These are phyloP conservation scores for Microglena sp. DNA, from an alignment of 139 green algal species.

Conservation along the genomic window DNA sequence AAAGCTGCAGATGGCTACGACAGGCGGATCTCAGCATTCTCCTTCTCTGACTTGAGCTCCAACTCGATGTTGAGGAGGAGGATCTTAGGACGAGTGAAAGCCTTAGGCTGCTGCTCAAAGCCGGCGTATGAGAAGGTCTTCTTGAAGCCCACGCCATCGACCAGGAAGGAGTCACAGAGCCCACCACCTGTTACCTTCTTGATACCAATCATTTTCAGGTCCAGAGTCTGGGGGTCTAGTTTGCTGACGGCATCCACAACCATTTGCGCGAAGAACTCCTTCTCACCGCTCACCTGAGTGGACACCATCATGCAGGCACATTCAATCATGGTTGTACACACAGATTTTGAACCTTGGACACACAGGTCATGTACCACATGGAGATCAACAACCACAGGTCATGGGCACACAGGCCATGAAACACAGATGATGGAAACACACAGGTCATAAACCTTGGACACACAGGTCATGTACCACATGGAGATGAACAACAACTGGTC, in stretches of 20 bases:
- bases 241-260: constrained; percentile 85
- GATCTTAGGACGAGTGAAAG: constrained; percentile 72
- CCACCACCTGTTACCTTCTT: constrained; percentile 69
- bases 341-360: too few species aligned
- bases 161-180: constrained; percentile 92
- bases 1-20: too few species aligned
- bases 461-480: too few species aligned
- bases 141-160: constrained; percentile 97
- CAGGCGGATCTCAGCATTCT: constrained; percentile 11
- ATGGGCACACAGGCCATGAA: too few species aligned
- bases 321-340: too few species aligned
- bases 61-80: constrained; percentile 97
- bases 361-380: too few species aligned
- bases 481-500: too few species aligned
- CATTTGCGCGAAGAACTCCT: constrained; percentile 96
- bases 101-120: constrained; percentile 99
- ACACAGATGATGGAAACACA: too few species aligned
- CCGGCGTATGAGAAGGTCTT: constrained; percentile 99
- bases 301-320: too few species aligned
- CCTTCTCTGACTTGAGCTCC: constrained; percentile 75
- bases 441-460: too few species aligned
- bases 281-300: constrained; percentile 78
- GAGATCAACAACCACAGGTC: too few species aligned
- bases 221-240: constrained; percentile 71
- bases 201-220: constrained; percentile 86